phyloP scores from a whole-genome alignment of 1,284 basidiomycete genomes.

The Malassezia globosa region DNA sequence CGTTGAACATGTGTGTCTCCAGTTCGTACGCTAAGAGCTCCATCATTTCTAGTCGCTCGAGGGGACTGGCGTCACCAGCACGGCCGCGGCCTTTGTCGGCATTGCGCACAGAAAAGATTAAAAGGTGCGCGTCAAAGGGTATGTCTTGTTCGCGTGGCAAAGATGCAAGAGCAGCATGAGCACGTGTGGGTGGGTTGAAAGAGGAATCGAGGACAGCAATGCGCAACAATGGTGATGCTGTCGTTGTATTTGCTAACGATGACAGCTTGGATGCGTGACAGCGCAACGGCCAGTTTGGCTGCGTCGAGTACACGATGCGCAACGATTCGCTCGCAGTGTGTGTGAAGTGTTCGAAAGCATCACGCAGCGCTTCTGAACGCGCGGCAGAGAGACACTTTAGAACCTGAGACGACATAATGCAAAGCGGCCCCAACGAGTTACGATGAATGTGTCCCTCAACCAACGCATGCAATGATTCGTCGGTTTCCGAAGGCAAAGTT shows the following conservation, averaged over 20 bases:
- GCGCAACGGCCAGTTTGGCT: slow-evolving; percentile 16
- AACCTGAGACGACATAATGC: no score
- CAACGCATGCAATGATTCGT: no score
- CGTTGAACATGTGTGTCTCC: slow-evolving; percentile 20
- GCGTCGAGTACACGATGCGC: slow-evolving; percentile 22
- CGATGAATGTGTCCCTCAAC: no score
- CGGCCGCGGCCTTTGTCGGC: slow-evolving; percentile 68
- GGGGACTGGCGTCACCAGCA: slow-evolving; percentile 53
- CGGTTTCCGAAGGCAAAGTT: no score
- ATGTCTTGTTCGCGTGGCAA: slow-evolving; percentile 25
- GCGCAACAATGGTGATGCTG: no score
- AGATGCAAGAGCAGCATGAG: slow-evolving; percentile 68
- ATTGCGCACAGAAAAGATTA: slow-evolving; percentile 76
- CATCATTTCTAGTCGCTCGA: slow-evolving; percentile 47
- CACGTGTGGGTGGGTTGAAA: slow-evolving; percentile 83
- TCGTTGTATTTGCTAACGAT: no score
- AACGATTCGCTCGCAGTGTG: background rate
- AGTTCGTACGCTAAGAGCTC: slow-evolving; percentile 35
- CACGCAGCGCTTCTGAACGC: slow-evolving; percentile 1
- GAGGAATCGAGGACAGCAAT: slow-evolving; percentile 70
- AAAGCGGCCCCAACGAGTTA: no score
- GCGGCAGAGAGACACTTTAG: no score
- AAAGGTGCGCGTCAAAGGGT: slow-evolving; percentile 62
- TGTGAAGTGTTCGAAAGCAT: slow-evolving; percentile 5
- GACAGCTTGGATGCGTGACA: background rate